These are phyloP conservation scores for Jatropha curcas DNA, from an alignment of 345 rosid species.

Conservation along the genomic window DNA sequence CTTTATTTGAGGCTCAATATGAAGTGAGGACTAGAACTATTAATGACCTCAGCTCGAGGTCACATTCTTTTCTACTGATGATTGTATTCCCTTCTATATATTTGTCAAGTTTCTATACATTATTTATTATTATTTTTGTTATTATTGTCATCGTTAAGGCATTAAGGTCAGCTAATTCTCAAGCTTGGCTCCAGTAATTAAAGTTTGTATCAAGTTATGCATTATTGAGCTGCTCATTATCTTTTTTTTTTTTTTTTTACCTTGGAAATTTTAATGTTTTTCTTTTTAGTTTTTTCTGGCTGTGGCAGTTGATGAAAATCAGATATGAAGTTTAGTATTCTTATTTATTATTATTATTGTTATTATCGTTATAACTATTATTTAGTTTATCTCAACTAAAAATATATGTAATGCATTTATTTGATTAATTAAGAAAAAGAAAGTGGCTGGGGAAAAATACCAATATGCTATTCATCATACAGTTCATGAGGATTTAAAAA, in stretches of 20 bases:
- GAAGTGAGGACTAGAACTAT: constrained; percentile 2
- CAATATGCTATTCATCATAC: too few relatives aligned
- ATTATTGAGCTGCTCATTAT: neutral
- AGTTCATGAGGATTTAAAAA: too few relatives aligned
- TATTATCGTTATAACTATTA: too few relatives aligned
- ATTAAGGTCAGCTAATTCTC: constrained; percentile 13
- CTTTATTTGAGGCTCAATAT: neutral
- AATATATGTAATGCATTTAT: too few relatives aligned
- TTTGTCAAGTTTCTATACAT: neutral
- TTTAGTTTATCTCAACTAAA: too few relatives aligned
- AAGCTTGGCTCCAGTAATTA: neutral
- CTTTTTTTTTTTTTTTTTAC: neutral
- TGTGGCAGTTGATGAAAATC: neutral
- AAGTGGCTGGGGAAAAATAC: too few relatives aligned
- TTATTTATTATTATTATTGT: too few relatives aligned
- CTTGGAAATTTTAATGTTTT: neutral
- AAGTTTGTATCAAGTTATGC: neutral
- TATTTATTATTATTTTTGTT: constrained; percentile 8
- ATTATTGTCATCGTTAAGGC: neutral
- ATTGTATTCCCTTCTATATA: constrained; percentile 16
- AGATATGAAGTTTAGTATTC: too few relatives aligned
- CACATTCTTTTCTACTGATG: constrained; percentile 46
- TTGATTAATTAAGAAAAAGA: too few relatives aligned
- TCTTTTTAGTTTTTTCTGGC: neutral
- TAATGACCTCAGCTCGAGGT: constrained; percentile 57